Base-by-base conservation (phyloP, 306 rosid genomes). In the Morella rubra region DNA sequence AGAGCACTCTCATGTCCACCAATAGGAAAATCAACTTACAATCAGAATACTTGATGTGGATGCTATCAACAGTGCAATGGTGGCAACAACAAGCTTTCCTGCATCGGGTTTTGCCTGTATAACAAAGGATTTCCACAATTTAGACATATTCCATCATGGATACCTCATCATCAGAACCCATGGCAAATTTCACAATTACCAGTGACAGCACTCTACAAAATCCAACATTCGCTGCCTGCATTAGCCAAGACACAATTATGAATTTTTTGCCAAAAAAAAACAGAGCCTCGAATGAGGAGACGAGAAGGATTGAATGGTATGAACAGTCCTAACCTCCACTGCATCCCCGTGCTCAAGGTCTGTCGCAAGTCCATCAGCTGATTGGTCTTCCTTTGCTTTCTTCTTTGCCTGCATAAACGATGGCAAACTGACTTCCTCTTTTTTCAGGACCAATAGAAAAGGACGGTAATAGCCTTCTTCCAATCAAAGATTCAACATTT, bases 331-430 rank as follows among this genome's bases (percentile, higher is more conserved):
- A 5, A 79, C 83, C 83, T 79, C 74, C n/a, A 79, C 69, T 20
- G 75, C 78, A 58, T 79, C 83, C 55, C 83, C 83, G 50, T 73
- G 78, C 78, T 79, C 83, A 66, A 79, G 83, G 46, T 79, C 83
- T 22, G 83, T 67, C 42, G 44, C 69, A 18, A 37, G 61, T 19
- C 60, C 79, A 79, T 73, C 20, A 4, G 37, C 65, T 5, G 73
- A 27, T 19, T 16, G 69, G 51, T 52, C 69, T 66, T 61, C 78
- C 18, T 41, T 52, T 65, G 58, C 73, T 51, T 54, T 73, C 59
- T 44, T 62, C 69, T 73, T 79, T 73, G 73, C 73, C 82, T 79
- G 32, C 24, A 49, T 22, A n/a, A 65, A 65, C 18, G 16, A n/a
- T 51, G 51, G 32, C 37, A 47, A 22, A 49, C 37, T 67, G 47